Base-by-base conservation (phyloP, 2,329 filamentous ascomycete genomes). In the Aspergillus versicolor region DNA sequence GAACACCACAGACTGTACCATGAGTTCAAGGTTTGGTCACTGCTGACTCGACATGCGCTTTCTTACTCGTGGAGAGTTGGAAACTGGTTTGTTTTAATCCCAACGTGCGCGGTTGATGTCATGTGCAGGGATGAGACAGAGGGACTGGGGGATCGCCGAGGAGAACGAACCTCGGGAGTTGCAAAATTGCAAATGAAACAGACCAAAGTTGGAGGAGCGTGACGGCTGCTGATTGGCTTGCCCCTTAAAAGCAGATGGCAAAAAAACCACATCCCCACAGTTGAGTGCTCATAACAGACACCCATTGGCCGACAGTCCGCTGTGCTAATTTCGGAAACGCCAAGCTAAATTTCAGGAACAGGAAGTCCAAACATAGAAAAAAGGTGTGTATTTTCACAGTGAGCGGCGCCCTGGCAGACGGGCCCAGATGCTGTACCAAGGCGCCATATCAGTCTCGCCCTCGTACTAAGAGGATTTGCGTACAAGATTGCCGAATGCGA, bases 261-360 rank as follows among this genome's bases (percentile, higher is more conserved):
- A 13, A 53, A 32, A 38, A 52, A 15, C n/a, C 41, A 45, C 24
- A 15, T 17, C 49, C 21, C 50, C 50, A 45, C 41, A 12, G 4
- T 6, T 19, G 22, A 46, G 27, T n/a, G 19, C 3, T 7, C 15
- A 32, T n/a, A n/a, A 32, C 27, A 17, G 8, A 17, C 9, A 2
- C 5, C 42, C 24, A 54, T 50, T 58, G 46, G 37, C 21, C 9
- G 24, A 52, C 12, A 1, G 38, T 40, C 46, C 37, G 13, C 48
- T 41, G 21, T 45, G 42, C 32, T 53, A 53, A 53, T 43, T 34
- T 24, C 43, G 19, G 43, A n/a, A 48, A 22, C 44, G 52, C 44
- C 52, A 54, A 55, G 51, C 21, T 34, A n/a, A 15, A 22, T 32
- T 43, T 41, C 51, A 53, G 51, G 51, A 53, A 47, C 51, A 41